Evolutionary conservation across 1,139 yeast species (phyloP).

Genomic region (Pneumocystis canis): DNA sequence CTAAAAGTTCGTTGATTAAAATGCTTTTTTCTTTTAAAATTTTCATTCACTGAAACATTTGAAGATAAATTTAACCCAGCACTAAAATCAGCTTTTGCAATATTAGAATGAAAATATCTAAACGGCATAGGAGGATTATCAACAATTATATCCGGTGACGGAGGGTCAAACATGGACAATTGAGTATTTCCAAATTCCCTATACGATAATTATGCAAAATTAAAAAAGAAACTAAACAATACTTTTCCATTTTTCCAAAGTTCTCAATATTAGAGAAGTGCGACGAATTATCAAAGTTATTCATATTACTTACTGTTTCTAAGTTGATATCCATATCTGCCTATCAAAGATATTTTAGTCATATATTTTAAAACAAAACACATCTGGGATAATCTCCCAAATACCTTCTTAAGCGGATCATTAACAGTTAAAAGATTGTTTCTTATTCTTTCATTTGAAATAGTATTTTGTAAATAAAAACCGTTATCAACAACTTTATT

Average conservation of each 20-base stretch:
- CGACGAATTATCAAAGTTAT: not conserved
- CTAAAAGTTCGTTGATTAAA: not conserved
- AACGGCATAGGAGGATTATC: not conserved
- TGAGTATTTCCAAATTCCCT: constrained; percentile 7
- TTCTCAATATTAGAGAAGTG: not conserved
- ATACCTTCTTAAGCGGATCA: not conserved
- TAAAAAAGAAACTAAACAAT: not conserved
- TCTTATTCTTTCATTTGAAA: not conserved
- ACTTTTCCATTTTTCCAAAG: not conserved
- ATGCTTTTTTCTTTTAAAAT: not conserved
- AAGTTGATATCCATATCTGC: not conserved
- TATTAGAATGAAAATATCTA: not conserved
- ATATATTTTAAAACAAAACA: not conserved
- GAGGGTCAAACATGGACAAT: constrained; percentile 11
- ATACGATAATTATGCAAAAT: not conserved
- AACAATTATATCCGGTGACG: constrained; percentile 6
- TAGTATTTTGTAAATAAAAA: not conserved
- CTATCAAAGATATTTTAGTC: not conserved
- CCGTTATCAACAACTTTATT: not conserved
- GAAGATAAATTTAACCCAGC: not conserved
- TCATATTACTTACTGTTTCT: not conserved
- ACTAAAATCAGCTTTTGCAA: constrained; percentile 7
- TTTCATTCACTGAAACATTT: not conserved
- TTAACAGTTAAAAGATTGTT: not conserved
- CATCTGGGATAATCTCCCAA: not conserved